phyloP scores from a whole-genome alignment of 805 yeast genomes.

The Wickerhamiella spandovensis region DNA sequence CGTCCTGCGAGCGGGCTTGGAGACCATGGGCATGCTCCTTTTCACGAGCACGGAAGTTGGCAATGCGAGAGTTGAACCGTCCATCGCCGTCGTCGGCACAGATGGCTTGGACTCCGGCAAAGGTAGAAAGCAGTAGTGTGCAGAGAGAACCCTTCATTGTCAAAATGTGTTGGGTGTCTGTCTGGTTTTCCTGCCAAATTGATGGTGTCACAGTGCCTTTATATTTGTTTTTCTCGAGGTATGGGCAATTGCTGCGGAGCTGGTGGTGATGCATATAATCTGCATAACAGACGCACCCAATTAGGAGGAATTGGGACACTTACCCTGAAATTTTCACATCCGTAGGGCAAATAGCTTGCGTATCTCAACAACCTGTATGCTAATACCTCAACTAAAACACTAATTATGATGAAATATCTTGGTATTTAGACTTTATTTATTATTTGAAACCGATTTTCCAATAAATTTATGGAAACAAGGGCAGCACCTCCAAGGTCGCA shows the following conservation, averaged over 20 bases:
- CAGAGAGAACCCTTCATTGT: not conserved
- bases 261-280: not conserved
- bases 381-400: not conserved
- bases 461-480: too few species aligned
- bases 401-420: too few species aligned
- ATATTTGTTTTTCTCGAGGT: not conserved
- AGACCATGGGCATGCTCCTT: not conserved
- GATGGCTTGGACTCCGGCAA: constrained; percentile 1
- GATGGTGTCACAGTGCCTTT: not conserved
- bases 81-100: constrained; percentile 10
- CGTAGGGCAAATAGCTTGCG: not conserved
- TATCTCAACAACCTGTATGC: not conserved
- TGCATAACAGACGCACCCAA: not conserved
- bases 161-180: not conserved
- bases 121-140: not conserved
- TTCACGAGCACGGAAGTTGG: constrained; percentile 2
- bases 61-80: constrained; percentile 7
- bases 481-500: too few species aligned
- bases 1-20: constrained; percentile 5
- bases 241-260: not conserved
- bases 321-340: not conserved
- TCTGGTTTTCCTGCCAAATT: too few species aligned
- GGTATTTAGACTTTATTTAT: too few species aligned
- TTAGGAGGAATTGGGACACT: not conserved
- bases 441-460: too few species aligned